Evolutionary conservation across 257 asterid genomes (phyloP).

Genomic region (Leptodermis oblonga): DNA sequence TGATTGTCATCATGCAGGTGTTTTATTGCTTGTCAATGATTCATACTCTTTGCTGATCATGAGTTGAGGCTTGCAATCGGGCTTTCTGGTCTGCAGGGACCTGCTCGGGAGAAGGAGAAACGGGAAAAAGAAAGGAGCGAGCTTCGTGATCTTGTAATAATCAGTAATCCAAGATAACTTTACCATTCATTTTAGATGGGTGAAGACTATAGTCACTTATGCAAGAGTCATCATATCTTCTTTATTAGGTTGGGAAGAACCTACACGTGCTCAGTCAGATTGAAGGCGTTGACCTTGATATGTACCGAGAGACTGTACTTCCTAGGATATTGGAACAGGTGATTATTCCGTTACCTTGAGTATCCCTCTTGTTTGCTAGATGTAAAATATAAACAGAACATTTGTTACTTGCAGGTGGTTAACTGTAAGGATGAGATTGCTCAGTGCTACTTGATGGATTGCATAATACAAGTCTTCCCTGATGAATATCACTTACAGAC

Average conservation of each 20-base stretch:
- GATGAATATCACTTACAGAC: constrained; percentile 98
- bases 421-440: constrained; percentile 99
- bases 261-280: constrained; percentile 97
- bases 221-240: constrained; percentile 21
- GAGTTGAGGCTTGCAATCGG: constrained; percentile 39
- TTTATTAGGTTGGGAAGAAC: constrained; percentile 91
- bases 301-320: constrained; percentile 90
- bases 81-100: constrained; percentile 75
- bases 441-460: constrained; percentile 94
- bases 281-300: constrained; percentile 97
- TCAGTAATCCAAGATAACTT: constrained; percentile 19
- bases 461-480: constrained; percentile 97
- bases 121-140: constrained; percentile 97
- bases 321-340: constrained; percentile 98
- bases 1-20: constrained; percentile 34
- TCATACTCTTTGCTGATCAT: constrained; percentile 41
- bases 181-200: constrained; percentile 18
- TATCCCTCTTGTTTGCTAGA: background rate
- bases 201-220: constrained; percentile 27
- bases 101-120: constrained; percentile 90
- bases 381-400: background rate
- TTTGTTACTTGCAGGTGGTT: constrained; percentile 55
- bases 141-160: constrained; percentile 94
- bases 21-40: constrained; percentile 31
- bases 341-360: constrained; percentile 18